Percentiles rank a stretch among this genome's conserved stretches.
These are phyloP conservation scores for Hawksworthiomyces lignivorus DNA, from an alignment of 2,329 filamentous ascomycete species.

Conservation along the genomic window DNA sequence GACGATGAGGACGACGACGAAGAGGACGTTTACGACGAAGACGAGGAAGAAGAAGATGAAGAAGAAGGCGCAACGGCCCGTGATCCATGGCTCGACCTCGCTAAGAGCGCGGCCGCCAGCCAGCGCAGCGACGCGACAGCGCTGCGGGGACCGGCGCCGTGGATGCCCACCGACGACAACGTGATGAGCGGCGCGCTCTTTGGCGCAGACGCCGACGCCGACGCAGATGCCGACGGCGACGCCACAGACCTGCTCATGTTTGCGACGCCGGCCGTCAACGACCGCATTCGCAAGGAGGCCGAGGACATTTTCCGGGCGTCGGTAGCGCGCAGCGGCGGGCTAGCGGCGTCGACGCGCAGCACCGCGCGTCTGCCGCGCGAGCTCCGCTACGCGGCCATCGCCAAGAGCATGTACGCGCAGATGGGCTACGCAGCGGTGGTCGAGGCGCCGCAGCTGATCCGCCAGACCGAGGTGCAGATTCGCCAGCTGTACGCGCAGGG, in stretches of 20 bases:
- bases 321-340: conserved; percentile 32
- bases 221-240: conserved; percentile 31
- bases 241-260: conserved; percentile 46
- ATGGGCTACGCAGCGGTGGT: conserved; percentile 51
- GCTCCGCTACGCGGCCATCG: conserved; percentile 61
- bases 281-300: conserved; percentile 46
- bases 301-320: conserved; percentile 49
- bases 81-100: conserved; percentile 16
- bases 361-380: conserved; percentile 33
- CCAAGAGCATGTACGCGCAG: conserved; percentile 59
- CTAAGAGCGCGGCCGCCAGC: conserved; percentile 1
- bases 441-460: conserved; percentile 64
- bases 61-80: neutral
- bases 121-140: too few species aligned
- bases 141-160: conserved; percentile 7
- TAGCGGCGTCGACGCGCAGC: neutral
- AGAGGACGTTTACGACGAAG: conserved; percentile 27
- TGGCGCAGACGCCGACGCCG: conserved; percentile 2
- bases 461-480: conserved; percentile 67
- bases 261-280: conserved; percentile 43
- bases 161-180: conserved; percentile 9
- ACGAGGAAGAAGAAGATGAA: conserved; percentile 27
- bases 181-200: too few species aligned
- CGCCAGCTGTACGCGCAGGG: conserved; percentile 56
- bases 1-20: conserved; percentile 29